Conservation (phyloP, 805 yeast genomes). For the Candida michaelii region DNA sequence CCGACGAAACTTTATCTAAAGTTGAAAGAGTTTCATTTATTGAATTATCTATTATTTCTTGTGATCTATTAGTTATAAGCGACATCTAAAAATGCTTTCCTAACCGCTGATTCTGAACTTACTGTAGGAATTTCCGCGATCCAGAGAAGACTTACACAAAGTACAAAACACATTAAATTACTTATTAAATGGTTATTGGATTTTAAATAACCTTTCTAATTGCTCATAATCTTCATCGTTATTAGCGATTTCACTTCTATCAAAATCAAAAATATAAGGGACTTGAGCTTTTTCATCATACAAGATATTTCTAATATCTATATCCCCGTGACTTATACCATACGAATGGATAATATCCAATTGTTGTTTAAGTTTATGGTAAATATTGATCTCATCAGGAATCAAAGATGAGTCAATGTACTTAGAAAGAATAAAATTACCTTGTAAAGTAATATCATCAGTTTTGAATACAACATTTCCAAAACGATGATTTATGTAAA, state of each 20-base stretch:
- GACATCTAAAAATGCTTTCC: slow-evolving; percentile 28
- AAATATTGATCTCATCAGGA: background rate
- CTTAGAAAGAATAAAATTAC: background rate
- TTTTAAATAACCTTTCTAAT: background rate
- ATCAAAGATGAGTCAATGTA: background rate
- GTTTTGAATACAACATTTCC: background rate
- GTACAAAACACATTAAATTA: too few species aligned
- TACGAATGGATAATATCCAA: background rate
- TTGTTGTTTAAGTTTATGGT: background rate
- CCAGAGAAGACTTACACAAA: too few species aligned
- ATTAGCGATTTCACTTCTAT: background rate
- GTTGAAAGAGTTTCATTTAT: slow-evolving; percentile 28
- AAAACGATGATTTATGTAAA: background rate
- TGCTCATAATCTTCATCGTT: background rate
- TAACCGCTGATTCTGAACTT: too few species aligned
- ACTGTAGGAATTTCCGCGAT: background rate
- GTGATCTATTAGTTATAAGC: slow-evolving; percentile 31
- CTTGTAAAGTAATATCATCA: background rate
- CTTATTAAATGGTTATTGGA: too few species aligned
- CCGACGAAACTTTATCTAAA: slow-evolving; percentile 32
- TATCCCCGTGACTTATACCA: background rate
- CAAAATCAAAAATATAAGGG: background rate
- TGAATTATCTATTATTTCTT: slow-evolving; percentile 31
- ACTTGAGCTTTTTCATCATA: background rate
- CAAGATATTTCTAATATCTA: background rate